These are phyloP conservation scores for Pistacia atlantica DNA, from an alignment of 345 rosid species.

Conservation along the genomic window DNA sequence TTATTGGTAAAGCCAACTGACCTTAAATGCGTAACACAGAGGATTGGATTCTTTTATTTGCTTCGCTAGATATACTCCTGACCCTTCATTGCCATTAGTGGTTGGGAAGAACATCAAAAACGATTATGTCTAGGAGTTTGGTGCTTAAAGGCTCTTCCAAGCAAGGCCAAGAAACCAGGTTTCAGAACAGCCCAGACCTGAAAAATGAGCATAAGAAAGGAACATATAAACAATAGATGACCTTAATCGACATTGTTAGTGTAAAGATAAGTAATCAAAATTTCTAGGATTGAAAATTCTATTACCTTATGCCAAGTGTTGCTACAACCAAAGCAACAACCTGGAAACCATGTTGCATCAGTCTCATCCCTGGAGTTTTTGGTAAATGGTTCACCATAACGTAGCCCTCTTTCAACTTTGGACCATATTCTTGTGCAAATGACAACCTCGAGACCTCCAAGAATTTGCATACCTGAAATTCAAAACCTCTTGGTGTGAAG, in stretches of 20 bases:
- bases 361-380: constrained; percentile 28
- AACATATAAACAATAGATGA: background rate
- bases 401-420: constrained; percentile 90
- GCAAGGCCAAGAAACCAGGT: constrained; percentile 90
- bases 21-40: constrained; percentile 62
- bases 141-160: constrained; percentile 76
- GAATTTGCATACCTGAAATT: constrained; percentile 83
- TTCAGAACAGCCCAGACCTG: constrained; percentile 98
- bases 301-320: constrained; percentile 75
- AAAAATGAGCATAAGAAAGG: background rate
- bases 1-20: constrained; percentile 22
- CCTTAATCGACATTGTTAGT: background rate
- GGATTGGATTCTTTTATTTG: constrained; percentile 73
- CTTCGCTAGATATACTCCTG: constrained; percentile 50
- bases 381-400: constrained; percentile 72
- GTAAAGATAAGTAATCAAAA: background rate
- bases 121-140: constrained; percentile 72
- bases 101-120: constrained; percentile 59
- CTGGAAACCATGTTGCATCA: constrained; percentile 44
- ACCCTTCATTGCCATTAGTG: constrained; percentile 31
- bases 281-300: background rate
- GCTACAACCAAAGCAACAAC: constrained; percentile 51
- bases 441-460: constrained; percentile 90
- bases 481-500: background rate
- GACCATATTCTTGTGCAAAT: constrained; percentile 76